Evolutionary conservation across 306 rosid genomes (phyloP).

Genomic region (Trichosanthes cucumerina): DNA sequence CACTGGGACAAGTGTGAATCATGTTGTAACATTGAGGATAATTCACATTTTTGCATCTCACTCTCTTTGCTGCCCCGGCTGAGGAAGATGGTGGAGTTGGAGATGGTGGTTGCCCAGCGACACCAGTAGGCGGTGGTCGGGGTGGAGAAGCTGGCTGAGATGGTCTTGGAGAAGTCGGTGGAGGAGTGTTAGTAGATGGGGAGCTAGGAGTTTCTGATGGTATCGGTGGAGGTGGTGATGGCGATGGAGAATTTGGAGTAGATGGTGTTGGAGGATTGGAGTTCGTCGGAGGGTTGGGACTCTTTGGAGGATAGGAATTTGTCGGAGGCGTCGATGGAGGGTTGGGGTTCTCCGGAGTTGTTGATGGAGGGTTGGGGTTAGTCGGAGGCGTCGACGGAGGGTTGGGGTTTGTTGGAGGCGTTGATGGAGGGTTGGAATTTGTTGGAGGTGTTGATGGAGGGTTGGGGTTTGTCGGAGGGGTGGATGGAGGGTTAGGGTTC

Average conservation of each 20-base stretch:
- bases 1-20: constrained; percentile 33
- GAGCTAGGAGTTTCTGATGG: constrained; percentile 8
- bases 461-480: background rate
- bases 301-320: background rate
- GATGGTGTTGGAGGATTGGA: background rate
- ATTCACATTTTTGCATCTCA: constrained; percentile 30
- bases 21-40: constrained; percentile 32
- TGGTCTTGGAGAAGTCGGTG: background rate
- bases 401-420: background rate
- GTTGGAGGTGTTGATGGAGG: background rate
- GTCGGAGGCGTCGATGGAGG: background rate
- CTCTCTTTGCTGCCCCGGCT: constrained; percentile 9
- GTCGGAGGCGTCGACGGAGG: background rate
- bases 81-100: constrained; percentile 8
- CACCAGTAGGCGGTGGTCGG: background rate
- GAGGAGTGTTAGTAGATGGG: background rate
- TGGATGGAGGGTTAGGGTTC: background rate
- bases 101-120: background rate
- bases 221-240: constrained; percentile 2
- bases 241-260: background rate
- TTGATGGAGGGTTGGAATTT: background rate
- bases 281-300: background rate
- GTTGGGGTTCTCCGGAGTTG: background rate
- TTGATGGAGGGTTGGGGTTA: background rate
- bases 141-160: background rate